A percentile compares a stretch with the other conserved stretches of the same genome.
Conservation (phyloP, 805 yeast species). For the Sugiyamaella boreocaroliniensis region DNA sequence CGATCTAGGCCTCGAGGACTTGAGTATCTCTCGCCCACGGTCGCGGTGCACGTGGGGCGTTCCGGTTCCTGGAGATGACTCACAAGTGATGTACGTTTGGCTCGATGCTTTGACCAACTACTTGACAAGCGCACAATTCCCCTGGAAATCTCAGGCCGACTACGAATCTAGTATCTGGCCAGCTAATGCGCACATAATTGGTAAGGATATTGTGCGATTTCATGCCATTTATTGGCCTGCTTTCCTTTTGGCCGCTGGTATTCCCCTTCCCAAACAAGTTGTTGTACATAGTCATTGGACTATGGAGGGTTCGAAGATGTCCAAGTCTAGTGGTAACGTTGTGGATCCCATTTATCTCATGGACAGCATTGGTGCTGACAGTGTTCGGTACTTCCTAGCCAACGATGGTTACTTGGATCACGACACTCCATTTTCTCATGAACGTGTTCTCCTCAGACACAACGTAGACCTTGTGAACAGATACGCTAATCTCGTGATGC, state of each 20-base stretch:
- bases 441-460: constrained; percentile 41
- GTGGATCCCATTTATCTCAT: constrained; percentile 77
- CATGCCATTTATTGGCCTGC: constrained; percentile 95
- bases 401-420: constrained; percentile 66
- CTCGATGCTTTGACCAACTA: constrained; percentile 90
- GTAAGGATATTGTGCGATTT: constrained; percentile 84
- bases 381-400: constrained; percentile 63
- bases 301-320: constrained; percentile 84
- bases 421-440: constrained; percentile 75
- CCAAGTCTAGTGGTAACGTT: constrained; percentile 86
- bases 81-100: constrained; percentile 91
- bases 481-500: constrained; percentile 68
- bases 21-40: constrained; percentile 83
- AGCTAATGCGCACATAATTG: constrained; percentile 69
- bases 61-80: constrained; percentile 69
- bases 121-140: constrained; percentile 63
- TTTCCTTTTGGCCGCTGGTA: constrained; percentile 73
- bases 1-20: constrained; percentile 45
- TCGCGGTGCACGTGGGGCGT: constrained; percentile 84
- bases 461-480: constrained; percentile 61
- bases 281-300: constrained; percentile 95
- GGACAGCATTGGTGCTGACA: constrained; percentile 53
- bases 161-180: constrained; percentile 44
- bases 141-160: constrained; percentile 27
- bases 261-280: constrained; percentile 63